Percentiles rank a stretch among this genome's conserved stretches.
phyloP scores from a whole-genome alignment of 1,284 basidiomycete genomes.

The Dichomitus squalens region DNA sequence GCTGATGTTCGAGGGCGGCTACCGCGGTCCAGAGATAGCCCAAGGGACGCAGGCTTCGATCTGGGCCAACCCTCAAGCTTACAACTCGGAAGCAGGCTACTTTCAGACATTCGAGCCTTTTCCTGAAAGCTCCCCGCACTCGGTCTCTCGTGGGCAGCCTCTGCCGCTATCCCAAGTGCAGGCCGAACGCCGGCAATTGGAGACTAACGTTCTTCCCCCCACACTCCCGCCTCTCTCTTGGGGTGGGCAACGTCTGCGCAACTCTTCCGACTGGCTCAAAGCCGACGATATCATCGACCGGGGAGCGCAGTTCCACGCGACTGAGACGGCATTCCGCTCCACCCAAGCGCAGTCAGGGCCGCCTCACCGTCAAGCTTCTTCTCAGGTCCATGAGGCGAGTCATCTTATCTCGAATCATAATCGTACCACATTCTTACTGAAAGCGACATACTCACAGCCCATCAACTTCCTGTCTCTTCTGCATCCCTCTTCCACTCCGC shows the following conservation, averaged over 20 bases:
- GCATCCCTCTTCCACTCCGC: slow-evolving; percentile 79
- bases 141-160: slow-evolving; percentile 36
- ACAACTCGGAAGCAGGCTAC: slow-evolving; percentile 35
- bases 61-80: slow-evolving; percentile 31
- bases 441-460: slow-evolving; percentile 47
- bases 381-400: slow-evolving; percentile 42
- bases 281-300: slow-evolving; percentile 32
- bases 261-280: slow-evolving; percentile 37
- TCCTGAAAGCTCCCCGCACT: slow-evolving; percentile 40
- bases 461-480: slow-evolving; percentile 84
- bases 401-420: too few relatives aligned
- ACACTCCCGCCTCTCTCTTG: slow-evolving; percentile 27
- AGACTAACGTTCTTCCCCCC: slow-evolving; percentile 21
- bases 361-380: slow-evolving; percentile 21
- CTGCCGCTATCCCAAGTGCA: slow-evolving; percentile 36
- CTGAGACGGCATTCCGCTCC: slow-evolving; percentile 24
- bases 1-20: slow-evolving; percentile 36
- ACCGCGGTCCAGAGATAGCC: slow-evolving; percentile 24
- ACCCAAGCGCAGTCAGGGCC: slow-evolving; percentile 19
- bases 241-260: slow-evolving; percentile 29
- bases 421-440: background rate
- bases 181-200: slow-evolving; percentile 25
- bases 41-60: slow-evolving; percentile 19
- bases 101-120: slow-evolving; percentile 58
- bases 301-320: slow-evolving; percentile 12